These are phyloP conservation scores for California macrophylla DNA, from an alignment of 441 rosid genomes.

Conservation along the genomic window DNA sequence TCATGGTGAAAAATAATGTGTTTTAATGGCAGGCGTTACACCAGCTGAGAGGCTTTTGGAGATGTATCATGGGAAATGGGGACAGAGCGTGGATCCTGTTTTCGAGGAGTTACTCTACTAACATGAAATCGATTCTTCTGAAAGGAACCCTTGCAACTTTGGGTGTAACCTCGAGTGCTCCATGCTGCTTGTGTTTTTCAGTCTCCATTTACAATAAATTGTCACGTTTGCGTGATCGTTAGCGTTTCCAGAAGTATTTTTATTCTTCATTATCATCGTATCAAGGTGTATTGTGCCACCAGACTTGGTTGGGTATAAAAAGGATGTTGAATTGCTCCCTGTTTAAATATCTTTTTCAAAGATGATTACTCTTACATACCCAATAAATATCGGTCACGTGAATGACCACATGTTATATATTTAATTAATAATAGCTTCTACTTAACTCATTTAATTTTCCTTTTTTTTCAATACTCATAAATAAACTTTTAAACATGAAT, in stretches of 20 bases:
- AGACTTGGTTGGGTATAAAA: neutral
- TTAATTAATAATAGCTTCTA: too few species aligned
- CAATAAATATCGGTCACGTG: too few species aligned
- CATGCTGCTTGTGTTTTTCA: neutral
- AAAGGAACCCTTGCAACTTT: constrained; percentile 5
- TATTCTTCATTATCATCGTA: neutral
- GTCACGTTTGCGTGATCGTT: neutral
- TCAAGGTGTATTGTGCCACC: neutral
- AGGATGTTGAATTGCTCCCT: too few species aligned
- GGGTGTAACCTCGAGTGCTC: constrained; percentile 12
- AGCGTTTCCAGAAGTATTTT: neutral
- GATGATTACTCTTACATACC: too few species aligned
- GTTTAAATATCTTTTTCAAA: too few species aligned
- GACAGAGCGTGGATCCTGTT: constrained; percentile 71
- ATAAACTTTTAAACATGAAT: too few species aligned
- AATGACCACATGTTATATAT: too few species aligned
- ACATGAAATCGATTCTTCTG: constrained; percentile 5
- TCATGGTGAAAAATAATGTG: constrained; percentile 5
- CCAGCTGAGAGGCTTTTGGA: constrained; percentile 92
- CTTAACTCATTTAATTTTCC: too few species aligned
- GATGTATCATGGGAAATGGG: constrained; percentile 81
- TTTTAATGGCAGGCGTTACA: constrained; percentile 52
- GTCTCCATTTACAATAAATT: constrained; percentile 16
- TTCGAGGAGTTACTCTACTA: constrained; percentile 78
- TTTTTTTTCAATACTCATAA: too few species aligned